A percentile compares a stretch with the other conserved stretches of the same genome.
Conservation (phyloP, 176 grass and related monocot species). For the Avena sativa region DNA sequence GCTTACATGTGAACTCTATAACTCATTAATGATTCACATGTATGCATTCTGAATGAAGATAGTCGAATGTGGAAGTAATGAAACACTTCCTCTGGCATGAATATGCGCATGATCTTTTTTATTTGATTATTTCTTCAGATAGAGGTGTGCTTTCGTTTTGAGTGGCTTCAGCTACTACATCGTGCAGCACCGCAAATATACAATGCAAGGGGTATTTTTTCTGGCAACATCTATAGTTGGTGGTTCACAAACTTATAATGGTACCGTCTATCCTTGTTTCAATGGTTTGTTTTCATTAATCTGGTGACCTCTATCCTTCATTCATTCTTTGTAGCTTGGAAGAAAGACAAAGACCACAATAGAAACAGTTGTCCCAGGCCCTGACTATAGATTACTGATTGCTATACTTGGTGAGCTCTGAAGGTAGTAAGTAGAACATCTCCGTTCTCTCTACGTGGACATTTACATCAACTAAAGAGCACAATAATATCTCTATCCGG, state of each 20-base stretch:
- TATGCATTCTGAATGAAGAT: not conserved
- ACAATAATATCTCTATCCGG: not conserved
- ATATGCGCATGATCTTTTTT: conserved; percentile 18
- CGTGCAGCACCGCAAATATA: conserved; percentile 1
- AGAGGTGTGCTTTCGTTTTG: conserved; percentile 9
- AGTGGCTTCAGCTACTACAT: conserved; percentile 5
- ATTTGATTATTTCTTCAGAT: conserved; percentile 36
- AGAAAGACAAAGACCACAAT: conserved; percentile 62
- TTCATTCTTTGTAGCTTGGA: conserved; percentile 53
- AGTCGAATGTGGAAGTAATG: not conserved
- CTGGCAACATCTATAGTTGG: conserved; percentile 46
- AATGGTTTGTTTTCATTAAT: not conserved
- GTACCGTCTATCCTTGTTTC: not conserved
- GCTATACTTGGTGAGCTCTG: conserved; percentile 75
- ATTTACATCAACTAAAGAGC: not conserved
- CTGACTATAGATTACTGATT: conserved; percentile 83
- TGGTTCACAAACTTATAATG: conserved; percentile 32
- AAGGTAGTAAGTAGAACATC: conserved; percentile 37
- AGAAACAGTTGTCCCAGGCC: conserved; percentile 73
- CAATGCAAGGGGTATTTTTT: conserved; percentile 29
- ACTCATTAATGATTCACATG: no score
- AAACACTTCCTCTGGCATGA: not conserved
- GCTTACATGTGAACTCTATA: no score
- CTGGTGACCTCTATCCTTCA: not conserved
- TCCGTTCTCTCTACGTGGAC: conserved; percentile 27